phyloP scores from a whole-genome alignment of 2,329 filamentous ascomycete species.

The Coniochaeta hoffmannii region DNA sequence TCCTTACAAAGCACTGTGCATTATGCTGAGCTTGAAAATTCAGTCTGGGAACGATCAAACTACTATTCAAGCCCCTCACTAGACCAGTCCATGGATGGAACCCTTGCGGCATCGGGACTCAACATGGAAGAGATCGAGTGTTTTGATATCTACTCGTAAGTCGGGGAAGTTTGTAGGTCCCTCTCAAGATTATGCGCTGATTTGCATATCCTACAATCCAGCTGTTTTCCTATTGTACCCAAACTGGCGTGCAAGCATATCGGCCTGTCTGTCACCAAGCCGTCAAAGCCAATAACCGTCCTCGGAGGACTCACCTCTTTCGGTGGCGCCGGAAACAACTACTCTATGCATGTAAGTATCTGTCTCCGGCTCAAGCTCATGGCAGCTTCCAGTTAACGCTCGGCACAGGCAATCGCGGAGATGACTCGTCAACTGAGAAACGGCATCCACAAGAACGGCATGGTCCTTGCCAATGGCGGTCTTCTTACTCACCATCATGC shows the following conservation, averaged over 20 bases:
- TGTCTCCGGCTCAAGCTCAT: neutral
- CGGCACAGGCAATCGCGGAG: constrained; percentile 38
- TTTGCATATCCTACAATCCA: constrained; percentile 16
- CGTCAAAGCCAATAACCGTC: constrained; percentile 47
- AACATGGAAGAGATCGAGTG: constrained; percentile 46
- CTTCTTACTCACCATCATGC: constrained; percentile 55
- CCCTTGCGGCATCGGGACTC: constrained; percentile 38
- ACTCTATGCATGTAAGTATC: constrained; percentile 54
- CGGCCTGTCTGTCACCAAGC: constrained; percentile 36
- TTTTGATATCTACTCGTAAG: constrained; percentile 56
- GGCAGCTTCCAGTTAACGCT: neutral
- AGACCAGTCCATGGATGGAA: constrained; percentile 47
- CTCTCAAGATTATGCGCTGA: no score
- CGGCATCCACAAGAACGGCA: constrained; percentile 36
- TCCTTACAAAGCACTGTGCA: neutral
- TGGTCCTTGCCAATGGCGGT: constrained; percentile 60
- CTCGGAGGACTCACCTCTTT: constrained; percentile 62
- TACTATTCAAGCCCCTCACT: constrained; percentile 53
- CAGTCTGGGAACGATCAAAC: constrained; percentile 56
- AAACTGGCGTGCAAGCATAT: constrained; percentile 58
- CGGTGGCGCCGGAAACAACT: constrained; percentile 64
- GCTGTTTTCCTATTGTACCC: constrained; percentile 63
- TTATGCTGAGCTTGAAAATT: neutral
- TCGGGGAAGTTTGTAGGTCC: neutral
- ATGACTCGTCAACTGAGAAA: constrained; percentile 46